Conservation (phyloP, 2,329 filamentous ascomycete species). For the Juglanconis sp. region DNA sequence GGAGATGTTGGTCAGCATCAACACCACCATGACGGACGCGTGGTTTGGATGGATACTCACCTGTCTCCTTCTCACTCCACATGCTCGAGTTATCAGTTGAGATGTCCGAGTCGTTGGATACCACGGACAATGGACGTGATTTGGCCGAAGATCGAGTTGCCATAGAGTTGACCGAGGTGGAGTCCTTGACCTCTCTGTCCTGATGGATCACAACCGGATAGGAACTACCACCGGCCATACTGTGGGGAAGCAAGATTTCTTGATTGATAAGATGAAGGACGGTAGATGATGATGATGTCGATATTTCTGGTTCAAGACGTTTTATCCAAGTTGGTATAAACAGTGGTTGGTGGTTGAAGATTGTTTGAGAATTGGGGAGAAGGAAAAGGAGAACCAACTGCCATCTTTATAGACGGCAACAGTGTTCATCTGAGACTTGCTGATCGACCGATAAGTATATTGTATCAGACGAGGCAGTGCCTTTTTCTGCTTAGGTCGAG, state of each 20-base stretch:
- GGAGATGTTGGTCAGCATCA: neutral
- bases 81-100: neutral
- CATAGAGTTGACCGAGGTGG: slow-evolving; percentile 9
- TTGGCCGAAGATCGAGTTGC: slow-evolving; percentile 3
- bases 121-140: slow-evolving; percentile 1
- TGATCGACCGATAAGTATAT: neutral
- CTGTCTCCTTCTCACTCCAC: neutral
- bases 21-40: neutral
- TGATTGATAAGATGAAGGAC: neutral
- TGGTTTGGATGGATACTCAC: neutral
- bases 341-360: neutral
- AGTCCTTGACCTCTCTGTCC: neutral
- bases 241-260: neutral
- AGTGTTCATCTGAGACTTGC: neutral
- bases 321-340: too few species aligned
- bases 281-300: neutral
- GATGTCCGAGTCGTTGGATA: slow-evolving; percentile 6
- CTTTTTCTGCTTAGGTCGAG: neutral
- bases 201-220: neutral
- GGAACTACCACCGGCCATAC: neutral
- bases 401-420: neutral
- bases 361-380: neutral
- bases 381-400: neutral
- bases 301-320: too few species aligned
- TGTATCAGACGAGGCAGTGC: neutral